phyloP scores from a whole-genome alignment of 2,329 filamentous ascomycete genomes.

The Trichoderma atrobrunneum region DNA sequence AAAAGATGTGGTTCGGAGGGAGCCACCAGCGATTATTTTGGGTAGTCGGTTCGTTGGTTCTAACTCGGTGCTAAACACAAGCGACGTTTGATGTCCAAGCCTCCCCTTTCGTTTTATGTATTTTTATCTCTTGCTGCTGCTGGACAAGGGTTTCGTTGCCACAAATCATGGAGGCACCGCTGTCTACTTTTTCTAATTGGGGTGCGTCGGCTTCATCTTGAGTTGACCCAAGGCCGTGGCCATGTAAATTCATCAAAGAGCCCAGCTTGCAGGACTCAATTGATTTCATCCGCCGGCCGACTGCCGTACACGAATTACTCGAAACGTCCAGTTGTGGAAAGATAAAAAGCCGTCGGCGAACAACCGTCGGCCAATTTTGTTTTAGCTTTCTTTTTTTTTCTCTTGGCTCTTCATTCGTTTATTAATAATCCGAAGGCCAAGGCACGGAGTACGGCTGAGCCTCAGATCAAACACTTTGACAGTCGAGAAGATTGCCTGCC shows the following conservation, averaged over 20 bases:
- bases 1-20: background rate
- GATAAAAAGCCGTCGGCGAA: conserved; percentile 1
- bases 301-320: background rate
- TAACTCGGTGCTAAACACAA: background rate
- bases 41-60: background rate
- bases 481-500: background rate
- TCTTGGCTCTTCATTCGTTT: background rate
- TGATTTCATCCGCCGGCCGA: background rate
- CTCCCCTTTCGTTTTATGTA: background rate
- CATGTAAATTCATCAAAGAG: background rate
- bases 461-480: background rate
- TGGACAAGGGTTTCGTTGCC: background rate
- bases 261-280: background rate
- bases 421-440: background rate
- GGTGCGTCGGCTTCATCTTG: background rate
- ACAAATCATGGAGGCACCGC: background rate
- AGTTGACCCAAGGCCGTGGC: background rate
- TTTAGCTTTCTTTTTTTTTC: background rate
- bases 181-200: background rate
- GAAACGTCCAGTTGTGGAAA: background rate
- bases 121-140: background rate
- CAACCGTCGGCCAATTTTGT: background rate
- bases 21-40: background rate
- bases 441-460: background rate
- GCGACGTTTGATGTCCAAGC: conserved; percentile 7